phyloP scores from a whole-genome alignment of 2,329 filamentous ascomycete species.

The Scedosporium dehoogii region DNA sequence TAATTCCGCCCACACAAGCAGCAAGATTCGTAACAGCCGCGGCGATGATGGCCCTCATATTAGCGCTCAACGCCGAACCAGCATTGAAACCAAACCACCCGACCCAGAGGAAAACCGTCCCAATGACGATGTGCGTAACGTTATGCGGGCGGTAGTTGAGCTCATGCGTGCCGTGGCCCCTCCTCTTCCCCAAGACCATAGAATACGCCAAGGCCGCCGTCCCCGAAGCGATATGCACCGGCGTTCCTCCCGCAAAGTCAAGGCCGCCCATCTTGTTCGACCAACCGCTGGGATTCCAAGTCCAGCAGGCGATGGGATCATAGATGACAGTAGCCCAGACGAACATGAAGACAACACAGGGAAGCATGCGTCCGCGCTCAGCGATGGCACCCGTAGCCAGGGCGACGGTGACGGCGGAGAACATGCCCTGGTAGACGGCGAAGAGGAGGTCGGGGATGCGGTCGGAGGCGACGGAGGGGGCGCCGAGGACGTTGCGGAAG shows the following conservation, averaged over 20 bases:
- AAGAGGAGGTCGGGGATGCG: conserved; percentile 77
- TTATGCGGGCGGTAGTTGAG: conserved; percentile 90
- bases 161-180: conserved; percentile 77
- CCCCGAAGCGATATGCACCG: conserved; percentile 80
- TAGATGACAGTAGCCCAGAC: conserved; percentile 86
- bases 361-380: conserved; percentile 79
- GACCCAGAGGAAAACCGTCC: conserved; percentile 89
- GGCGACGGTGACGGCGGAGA: conserved; percentile 76
- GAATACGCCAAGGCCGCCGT: conserved; percentile 80
- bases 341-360: conserved; percentile 87
- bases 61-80: conserved; percentile 70
- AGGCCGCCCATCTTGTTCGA: conserved; percentile 68
- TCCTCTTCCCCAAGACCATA: conserved; percentile 79
- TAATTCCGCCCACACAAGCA: conserved; percentile 75
- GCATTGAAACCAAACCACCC: conserved; percentile 96
- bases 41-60: conserved; percentile 78
- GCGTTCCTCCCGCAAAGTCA: conserved; percentile 84
- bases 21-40: conserved; percentile 78
- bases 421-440: conserved; percentile 82
- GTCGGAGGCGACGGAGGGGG: conserved; percentile 62
- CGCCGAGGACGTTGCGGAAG: conserved; percentile 64
- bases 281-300: conserved; percentile 81
- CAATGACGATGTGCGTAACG: conserved; percentile 83
- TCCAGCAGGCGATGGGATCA: conserved; percentile 91
- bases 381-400: conserved; percentile 77